A percentile compares a stretch with the other conserved stretches of the same genome.
phyloP scores from a whole-genome alignment of 495 filamentous ascomycete genomes.

The Neurospora sp. region DNA sequence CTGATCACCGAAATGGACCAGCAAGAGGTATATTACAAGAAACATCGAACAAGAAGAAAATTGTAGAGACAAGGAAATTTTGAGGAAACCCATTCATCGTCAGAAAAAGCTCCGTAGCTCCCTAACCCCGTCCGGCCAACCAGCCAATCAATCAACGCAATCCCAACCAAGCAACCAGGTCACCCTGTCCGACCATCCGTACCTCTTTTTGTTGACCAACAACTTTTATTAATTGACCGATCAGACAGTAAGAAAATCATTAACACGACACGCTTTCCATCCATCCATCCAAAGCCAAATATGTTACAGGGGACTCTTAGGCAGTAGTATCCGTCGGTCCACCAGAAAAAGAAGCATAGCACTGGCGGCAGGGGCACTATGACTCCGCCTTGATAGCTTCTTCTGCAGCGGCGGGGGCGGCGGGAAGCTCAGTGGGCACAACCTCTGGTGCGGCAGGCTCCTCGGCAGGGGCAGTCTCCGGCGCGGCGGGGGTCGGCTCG shows the following conservation, averaged over 20 bases:
- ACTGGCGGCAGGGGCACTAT: neutral
- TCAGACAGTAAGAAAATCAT: neutral
- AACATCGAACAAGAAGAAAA: neutral
- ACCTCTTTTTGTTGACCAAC: neutral
- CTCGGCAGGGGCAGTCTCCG: neutral
- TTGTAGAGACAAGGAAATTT: neutral
- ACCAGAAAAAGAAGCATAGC: neutral
- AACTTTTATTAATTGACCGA: neutral
- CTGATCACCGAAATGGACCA: neutral
- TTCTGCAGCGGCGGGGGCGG: neutral
- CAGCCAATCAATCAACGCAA: neutral
- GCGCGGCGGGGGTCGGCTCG: neutral
- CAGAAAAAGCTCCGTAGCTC: neutral
- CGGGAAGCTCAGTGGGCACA: neutral
- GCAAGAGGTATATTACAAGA: neutral
- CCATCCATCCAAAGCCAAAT: neutral
- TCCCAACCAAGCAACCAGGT: neutral
- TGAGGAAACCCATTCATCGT: neutral
- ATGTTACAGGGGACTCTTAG: neutral
- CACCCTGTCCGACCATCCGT: neutral
- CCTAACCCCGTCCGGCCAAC: neutral
- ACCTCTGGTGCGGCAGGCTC: neutral
- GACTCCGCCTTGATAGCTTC: neutral
- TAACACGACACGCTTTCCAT: neutral
- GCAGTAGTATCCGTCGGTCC: neutral